Evolutionary conservation across 192 early-diverging fungal species (phyloP).

Genomic region (Podila minutissima): DNA sequence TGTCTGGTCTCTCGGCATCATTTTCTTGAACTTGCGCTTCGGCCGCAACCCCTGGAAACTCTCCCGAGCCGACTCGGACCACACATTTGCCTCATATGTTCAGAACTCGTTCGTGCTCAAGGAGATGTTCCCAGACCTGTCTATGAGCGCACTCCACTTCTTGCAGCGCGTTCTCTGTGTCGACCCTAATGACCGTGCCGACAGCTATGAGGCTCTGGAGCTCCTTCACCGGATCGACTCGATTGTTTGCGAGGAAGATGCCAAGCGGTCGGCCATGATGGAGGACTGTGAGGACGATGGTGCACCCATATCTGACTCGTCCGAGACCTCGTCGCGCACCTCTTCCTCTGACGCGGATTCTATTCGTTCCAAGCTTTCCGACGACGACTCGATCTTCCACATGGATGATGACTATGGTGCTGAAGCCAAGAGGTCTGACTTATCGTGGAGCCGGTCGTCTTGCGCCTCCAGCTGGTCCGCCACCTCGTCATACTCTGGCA

Average conservation of each 20-base stretch:
- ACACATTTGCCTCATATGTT: slow-evolving; percentile 79
- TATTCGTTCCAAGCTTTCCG: not conserved
- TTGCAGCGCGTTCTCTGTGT: slow-evolving; percentile 78
- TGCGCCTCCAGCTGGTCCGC: slow-evolving; percentile 39
- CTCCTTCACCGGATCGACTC: slow-evolving; percentile 33
- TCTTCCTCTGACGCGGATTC: slow-evolving; percentile 14
- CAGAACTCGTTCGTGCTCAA: slow-evolving; percentile 69
- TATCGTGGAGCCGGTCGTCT: not conserved
- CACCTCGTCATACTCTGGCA: slow-evolving; percentile 30
- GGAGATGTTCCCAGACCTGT: slow-evolving; percentile 71
- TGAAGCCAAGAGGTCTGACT: not conserved
- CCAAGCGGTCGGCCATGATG: slow-evolving; percentile 8
- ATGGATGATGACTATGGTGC: slow-evolving; percentile 46
- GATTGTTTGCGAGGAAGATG: slow-evolving; percentile 16
- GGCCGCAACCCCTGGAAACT: slow-evolving; percentile 87
- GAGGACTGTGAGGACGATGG: slow-evolving; percentile 29
- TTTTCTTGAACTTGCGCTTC: slow-evolving; percentile 88
- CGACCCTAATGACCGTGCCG: slow-evolving; percentile 66
- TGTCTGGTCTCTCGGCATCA: slow-evolving; percentile 90
- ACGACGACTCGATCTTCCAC: slow-evolving; percentile 40
- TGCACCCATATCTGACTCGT: slow-evolving; percentile 20
- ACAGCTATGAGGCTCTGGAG: slow-evolving; percentile 45
- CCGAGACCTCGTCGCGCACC: slow-evolving; percentile 27
- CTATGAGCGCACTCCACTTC: slow-evolving; percentile 73
- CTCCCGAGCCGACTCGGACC: slow-evolving; percentile 71